Evolutionary conservation across 2,329 filamentous ascomycete genomes (phyloP), one percentile per base, ranked within the genome.

Genomic region (Colletotrichum filicis): DNA sequence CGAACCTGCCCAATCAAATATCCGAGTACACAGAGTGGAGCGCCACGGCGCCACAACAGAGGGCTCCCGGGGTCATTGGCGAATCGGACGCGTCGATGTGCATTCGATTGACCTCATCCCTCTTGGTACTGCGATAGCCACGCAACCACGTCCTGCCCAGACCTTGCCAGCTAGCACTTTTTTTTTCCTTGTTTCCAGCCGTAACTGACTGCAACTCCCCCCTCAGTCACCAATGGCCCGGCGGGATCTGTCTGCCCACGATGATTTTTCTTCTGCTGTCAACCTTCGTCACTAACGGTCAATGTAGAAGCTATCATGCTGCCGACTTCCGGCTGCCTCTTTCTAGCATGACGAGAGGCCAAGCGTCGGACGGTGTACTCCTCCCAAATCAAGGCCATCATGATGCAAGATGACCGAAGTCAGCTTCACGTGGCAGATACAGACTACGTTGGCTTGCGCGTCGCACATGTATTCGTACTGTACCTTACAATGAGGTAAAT

Each of bases 71-170:
- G 22, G 14, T 6, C 49, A 55, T 55, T 64, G 42, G 19, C 69
- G 49, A 72, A 72, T 72, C 65, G 62, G 24, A 64, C 52, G 30
- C 32, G 24, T 5, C 26, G 22, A 30, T 3, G 28, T 26, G 32
- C 58, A 46, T 52, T 46, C 6, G 9, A 53, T 72, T 72, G 65
- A 72, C 69, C 66, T 72, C 69, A 69, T 63, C 28, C 14, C 53
- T 49, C 66, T 14, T 42, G 35, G n/a, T 32, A 24, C 28, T 26
- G 65, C n/a, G 42, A 59, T 62, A 37, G 58, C 52, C 59, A 59
- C 28, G 42, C 42, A 60, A 46, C 30, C 9, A 56, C 30, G 60
- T 24, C 14, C 46, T 11, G 22, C 19, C 55, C 63, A 46, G 35
- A 32, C 49, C 58, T 58, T 65, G 60, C 57, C 55, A 37, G 52